Evolutionary conservation across 768 basidiomycete genomes (phyloP).

Genomic region (Sistotremastrum suecicum): DNA sequence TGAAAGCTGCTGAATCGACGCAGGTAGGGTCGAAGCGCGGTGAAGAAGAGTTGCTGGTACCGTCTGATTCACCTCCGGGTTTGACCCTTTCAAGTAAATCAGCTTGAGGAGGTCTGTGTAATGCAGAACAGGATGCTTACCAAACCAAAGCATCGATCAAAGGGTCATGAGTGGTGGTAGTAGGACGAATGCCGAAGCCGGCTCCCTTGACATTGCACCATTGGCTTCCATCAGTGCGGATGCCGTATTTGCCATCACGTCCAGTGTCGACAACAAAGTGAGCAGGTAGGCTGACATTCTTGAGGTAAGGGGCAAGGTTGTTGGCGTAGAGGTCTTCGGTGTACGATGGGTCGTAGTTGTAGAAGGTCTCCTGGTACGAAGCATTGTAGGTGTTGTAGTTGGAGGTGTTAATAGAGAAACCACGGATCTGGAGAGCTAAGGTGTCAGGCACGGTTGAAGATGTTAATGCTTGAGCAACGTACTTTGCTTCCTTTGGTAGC

Average conservation of each 20-base stretch:
- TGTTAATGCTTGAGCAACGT: conserved; percentile 6
- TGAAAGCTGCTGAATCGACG: conserved; percentile 9
- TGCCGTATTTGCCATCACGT: conserved; percentile 11
- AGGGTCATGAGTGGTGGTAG: conserved; percentile 15
- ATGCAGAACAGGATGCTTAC: too few species aligned
- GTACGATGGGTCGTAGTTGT: conserved; percentile 9
- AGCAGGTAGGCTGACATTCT: conserved; percentile 5
- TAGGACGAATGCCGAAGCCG: conserved; percentile 22
- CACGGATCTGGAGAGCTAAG: too few species aligned
- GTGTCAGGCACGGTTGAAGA: neutral
- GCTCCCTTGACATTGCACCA: conserved; percentile 18
- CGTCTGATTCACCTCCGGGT: conserved; percentile 27
- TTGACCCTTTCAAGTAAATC: conserved; percentile 11
- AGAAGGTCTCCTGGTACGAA: conserved; percentile 9
- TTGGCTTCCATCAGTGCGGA: conserved; percentile 13
- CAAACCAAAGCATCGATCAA: conserved; percentile 25
- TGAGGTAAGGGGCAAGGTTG: conserved; percentile 7
- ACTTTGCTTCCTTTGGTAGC: conserved; percentile 8
- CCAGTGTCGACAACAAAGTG: conserved; percentile 15
- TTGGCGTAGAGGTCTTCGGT: conserved; percentile 9
- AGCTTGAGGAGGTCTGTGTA: too few species aligned
- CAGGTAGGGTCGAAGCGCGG: conserved; percentile 19
- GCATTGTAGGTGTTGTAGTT: conserved; percentile 13
- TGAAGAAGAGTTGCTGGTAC: conserved; percentile 21
- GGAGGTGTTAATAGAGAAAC: conserved; percentile 5